Evolutionary conservation across 2,329 filamentous ascomycete genomes (phyloP).

Genomic region (Beauveria sp.): DNA sequence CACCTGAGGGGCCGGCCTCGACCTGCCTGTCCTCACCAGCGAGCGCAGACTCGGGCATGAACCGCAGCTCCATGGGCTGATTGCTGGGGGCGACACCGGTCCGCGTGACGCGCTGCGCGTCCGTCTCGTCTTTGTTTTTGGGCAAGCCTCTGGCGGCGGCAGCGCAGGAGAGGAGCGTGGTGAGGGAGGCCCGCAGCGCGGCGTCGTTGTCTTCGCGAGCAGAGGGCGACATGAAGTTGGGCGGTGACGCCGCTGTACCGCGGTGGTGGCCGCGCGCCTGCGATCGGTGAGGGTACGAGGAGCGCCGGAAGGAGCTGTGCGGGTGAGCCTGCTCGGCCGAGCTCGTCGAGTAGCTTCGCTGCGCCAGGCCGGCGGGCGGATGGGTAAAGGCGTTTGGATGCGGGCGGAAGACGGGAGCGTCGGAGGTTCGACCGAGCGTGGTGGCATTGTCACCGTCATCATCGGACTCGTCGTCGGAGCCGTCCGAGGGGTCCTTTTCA

Average conservation of each 20-base stretch:
- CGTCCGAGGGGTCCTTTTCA: slow-evolving; percentile 31
- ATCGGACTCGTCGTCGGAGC: slow-evolving; percentile 42
- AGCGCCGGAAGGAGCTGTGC: slow-evolving; percentile 42
- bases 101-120: slow-evolving; percentile 25
- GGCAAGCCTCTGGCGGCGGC: slow-evolving; percentile 78
- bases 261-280: slow-evolving; percentile 35
- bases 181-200: slow-evolving; percentile 85
- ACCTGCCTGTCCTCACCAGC: slow-evolving; percentile 29
- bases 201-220: slow-evolving; percentile 88
- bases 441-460: slow-evolving; percentile 68
- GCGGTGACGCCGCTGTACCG: slow-evolving; percentile 22
- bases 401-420: slow-evolving; percentile 61
- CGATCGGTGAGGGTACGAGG: slow-evolving; percentile 40
- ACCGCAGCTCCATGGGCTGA: slow-evolving; percentile 50
- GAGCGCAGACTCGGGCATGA: slow-evolving; percentile 55
- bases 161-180: slow-evolving; percentile 88
- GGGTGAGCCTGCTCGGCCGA: slow-evolving; percentile 42
- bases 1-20: slow-evolving; percentile 16
- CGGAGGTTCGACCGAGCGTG: slow-evolving; percentile 57
- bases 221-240: slow-evolving; percentile 63
- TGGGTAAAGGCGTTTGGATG: slow-evolving; percentile 92
- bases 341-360: slow-evolving; percentile 42
- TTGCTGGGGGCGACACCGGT: slow-evolving; percentile 36
- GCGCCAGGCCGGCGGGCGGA: slow-evolving; percentile 50
- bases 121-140: slow-evolving; percentile 49